Evolutionary conservation across 2,329 filamentous ascomycete species (phyloP), one percentile per base, ranked within the genome.

Genomic region (Elsinoe arachidis): DNA sequence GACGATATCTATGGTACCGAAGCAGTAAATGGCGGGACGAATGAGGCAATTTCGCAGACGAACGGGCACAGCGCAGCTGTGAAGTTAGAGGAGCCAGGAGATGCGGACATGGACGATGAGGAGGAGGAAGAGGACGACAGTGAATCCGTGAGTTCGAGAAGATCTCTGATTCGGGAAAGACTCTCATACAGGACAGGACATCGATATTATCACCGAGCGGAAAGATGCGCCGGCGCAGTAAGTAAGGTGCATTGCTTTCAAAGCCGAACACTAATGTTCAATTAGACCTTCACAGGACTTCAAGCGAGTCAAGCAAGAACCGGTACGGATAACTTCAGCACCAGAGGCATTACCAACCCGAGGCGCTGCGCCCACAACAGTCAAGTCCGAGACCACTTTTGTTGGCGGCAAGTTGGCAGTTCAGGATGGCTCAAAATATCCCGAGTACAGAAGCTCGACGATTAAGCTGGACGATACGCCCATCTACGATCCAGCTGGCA

Each of bases 391-490:
- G 46, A 39, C 62, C 15, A 44, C 61, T 19, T 11, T 55, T 37
- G 34, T 59, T 56, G 35, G 55, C 9, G 41, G 51, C 6, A 59
- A 59, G 43, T 51, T 61, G 5, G 44, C 55, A 11, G 34, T 60
- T 11, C 66, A 66, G 59, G 64, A 69, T 61, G 80, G 83, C 52
- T 81, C 82, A 74, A 85, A 64, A 76, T 93, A 70, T 75, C 90
- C 71, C 75, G 86, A 80, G 38, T 72, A 82, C 30, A 80, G 78
- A 39, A 91, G 86, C 58, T 96, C 90, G 11, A 91, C 83, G 51
- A 81, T 97, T 61, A 88, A 97, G 67, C 81, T 96, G 56, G 84
- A 95, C 70, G 86, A 80, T 3, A 88, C 90, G 61, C 92, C 93
- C 0, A 75, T 87, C 1, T 91, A 95, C 70, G 63, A 65, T 17